These are phyloP conservation scores for Capsella bursapastoris DNA, from an alignment of 345 rosid genomes.

Conservation along the genomic window DNA sequence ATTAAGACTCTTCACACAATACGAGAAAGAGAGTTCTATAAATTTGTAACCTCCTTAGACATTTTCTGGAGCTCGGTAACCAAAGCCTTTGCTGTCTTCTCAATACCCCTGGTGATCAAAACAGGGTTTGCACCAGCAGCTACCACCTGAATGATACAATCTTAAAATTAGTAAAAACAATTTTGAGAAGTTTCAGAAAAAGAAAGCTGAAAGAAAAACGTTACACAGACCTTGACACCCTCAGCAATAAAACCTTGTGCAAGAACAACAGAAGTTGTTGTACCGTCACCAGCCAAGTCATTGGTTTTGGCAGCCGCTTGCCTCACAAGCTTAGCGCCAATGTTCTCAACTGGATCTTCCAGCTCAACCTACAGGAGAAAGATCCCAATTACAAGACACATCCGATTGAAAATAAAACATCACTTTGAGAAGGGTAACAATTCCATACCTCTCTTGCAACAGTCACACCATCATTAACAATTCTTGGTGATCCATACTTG, in stretches of 20 bases:
- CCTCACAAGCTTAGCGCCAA: conserved; percentile 95
- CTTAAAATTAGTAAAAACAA: not conserved
- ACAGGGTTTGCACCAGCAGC: conserved; percentile 99
- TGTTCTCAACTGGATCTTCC: conserved; percentile 98
- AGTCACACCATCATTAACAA: conserved; percentile 97
- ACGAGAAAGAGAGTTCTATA: not conserved
- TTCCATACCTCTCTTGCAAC: conserved; percentile 90
- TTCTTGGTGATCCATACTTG: conserved; percentile 97
- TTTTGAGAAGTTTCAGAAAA: not conserved
- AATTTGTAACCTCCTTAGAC: conserved; percentile 78
- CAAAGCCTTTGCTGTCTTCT: conserved; percentile 87
- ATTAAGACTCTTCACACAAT: not conserved
- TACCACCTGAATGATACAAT: conserved; percentile 63
- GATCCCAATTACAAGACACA: not conserved
- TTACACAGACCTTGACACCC: conserved; percentile 82
- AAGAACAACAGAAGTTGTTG: conserved; percentile 98
- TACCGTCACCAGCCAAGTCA: conserved; percentile 99
- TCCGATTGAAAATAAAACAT: not conserved
- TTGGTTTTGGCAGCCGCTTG: conserved; percentile 99
- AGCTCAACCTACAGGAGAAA: conserved; percentile 71
- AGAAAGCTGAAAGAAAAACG: conserved; percentile 7
- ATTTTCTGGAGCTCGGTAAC: conserved; percentile 77
- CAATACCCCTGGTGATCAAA: conserved; percentile 92
- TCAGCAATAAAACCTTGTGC: conserved; percentile 97
- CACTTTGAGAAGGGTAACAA: not conserved